phyloP scores from a whole-genome alignment of 2,329 filamentous ascomycete genomes.

The Paradendryphiella salina region DNA sequence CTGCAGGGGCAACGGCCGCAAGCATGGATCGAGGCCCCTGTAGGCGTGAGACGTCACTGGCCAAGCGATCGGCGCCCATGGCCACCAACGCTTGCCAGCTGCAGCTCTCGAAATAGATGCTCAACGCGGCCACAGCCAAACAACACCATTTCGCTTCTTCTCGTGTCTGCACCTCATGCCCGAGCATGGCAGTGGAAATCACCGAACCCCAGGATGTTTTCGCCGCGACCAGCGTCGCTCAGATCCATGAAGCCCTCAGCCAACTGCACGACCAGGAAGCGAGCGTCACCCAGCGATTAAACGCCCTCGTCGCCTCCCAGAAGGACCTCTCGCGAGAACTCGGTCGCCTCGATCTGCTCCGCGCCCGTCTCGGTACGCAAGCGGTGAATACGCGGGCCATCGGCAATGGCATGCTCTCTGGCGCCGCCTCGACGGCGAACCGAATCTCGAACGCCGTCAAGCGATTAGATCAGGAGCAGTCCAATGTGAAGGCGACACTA shows the following conservation, averaged over 20 bases:
- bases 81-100: constrained; percentile 2
- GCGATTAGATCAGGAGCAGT: constrained; percentile 86
- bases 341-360: constrained; percentile 81
- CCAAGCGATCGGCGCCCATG: constrained; percentile 5
- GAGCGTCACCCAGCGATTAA: constrained; percentile 71
- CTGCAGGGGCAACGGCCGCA: constrained; percentile 12
- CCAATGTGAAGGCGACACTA: constrained; percentile 84
- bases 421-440: constrained; percentile 81
- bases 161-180: constrained; percentile 12
- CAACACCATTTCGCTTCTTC: background rate
- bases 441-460: constrained; percentile 86
- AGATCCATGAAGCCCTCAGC: constrained; percentile 77
- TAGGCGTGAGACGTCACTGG: constrained; percentile 9
- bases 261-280: constrained; percentile 76
- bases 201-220: constrained; percentile 48
- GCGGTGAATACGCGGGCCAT: constrained; percentile 80
- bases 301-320: constrained; percentile 78
- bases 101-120: constrained; percentile 4
- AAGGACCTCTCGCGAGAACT: constrained; percentile 85
- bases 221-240: constrained; percentile 72
- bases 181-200: constrained; percentile 26
- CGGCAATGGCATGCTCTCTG: constrained; percentile 86
- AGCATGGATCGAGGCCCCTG: background rate
- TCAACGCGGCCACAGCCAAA: background rate
- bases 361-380: constrained; percentile 85